Evolutionary conservation across 73 alveolate genomes (phyloP).

Genomic region (Symbiodinium pilosum): DNA sequence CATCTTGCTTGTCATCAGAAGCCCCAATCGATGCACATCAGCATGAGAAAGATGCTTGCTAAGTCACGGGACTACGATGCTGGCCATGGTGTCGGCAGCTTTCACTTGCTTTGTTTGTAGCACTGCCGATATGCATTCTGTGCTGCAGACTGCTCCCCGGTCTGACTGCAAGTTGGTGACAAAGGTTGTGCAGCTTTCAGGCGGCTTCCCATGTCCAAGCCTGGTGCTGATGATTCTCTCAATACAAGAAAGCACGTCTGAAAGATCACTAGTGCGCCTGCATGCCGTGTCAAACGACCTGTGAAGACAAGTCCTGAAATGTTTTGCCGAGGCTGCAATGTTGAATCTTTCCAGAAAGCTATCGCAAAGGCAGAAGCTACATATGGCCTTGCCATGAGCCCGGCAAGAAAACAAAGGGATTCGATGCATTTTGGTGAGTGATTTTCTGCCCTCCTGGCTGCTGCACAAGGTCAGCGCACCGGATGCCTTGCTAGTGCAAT

Average conservation of each 20-base stretch:
- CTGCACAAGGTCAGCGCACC: slow-evolving; percentile 53
- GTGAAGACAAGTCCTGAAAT: no score
- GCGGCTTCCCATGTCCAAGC: slow-evolving; percentile 84
- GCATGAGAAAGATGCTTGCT: neutral
- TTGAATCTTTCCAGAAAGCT: slow-evolving; percentile 49
- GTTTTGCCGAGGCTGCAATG: slow-evolving; percentile 44
- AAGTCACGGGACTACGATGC: neutral
- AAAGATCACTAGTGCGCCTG: no score
- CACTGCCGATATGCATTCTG: no score
- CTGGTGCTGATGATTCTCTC: no score
- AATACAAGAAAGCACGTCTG: no score
- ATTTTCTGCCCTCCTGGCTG: no score
- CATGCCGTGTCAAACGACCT: no score
- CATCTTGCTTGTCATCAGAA: neutral
- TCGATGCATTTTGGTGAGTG: no score
- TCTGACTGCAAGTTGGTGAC: no score
- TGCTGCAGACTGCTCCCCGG: no score
- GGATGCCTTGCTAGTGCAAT: slow-evolving; percentile 39
- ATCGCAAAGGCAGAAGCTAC: slow-evolving; percentile 79
- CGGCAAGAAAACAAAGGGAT: neutral
- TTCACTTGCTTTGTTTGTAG: neutral
- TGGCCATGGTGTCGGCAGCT: neutral
- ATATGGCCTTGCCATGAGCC: slow-evolving; percentile 28
- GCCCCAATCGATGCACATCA: no score
- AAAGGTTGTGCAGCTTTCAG: slow-evolving; percentile 62